phyloP scores from a whole-genome alignment of 2,329 filamentous ascomycete species.

The Fusarium sp. region DNA sequence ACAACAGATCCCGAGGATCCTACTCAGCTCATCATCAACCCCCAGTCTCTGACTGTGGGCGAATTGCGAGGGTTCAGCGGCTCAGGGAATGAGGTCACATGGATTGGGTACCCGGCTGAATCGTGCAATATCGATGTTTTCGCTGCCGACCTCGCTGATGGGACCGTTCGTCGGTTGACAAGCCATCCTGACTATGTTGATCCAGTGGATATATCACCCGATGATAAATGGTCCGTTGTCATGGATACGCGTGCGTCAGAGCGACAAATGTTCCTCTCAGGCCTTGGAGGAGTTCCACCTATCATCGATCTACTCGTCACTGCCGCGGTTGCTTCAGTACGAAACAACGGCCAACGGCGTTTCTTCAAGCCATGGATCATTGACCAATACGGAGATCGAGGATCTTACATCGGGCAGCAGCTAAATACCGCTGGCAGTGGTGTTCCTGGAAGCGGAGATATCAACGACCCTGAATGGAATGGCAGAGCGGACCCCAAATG shows the following conservation, averaged over 20 bases:
- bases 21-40: not conserved
- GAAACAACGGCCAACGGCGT: not conserved
- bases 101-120: not conserved
- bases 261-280: not conserved
- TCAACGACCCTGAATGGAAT: not conserved
- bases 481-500: not conserved
- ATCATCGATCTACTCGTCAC: not conserved
- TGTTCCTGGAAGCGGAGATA: not conserved
- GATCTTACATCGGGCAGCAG: not conserved
- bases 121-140: not conserved
- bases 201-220: not conserved
- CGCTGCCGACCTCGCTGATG: not conserved
- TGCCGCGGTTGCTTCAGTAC: not conserved
- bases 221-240: not conserved
- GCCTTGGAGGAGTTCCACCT: not conserved
- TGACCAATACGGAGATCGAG: not conserved
- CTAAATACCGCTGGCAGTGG: not conserved
- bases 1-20: not conserved
- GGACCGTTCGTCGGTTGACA: not conserved
- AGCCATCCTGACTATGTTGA: not conserved
- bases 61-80: not conserved
- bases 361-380: not conserved
- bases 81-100: not conserved
- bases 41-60: not conserved
- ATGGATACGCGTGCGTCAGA: not conserved